Conservation (phyloP, 192 early-diverging fungal genomes). For the Coemansia sp. region DNA sequence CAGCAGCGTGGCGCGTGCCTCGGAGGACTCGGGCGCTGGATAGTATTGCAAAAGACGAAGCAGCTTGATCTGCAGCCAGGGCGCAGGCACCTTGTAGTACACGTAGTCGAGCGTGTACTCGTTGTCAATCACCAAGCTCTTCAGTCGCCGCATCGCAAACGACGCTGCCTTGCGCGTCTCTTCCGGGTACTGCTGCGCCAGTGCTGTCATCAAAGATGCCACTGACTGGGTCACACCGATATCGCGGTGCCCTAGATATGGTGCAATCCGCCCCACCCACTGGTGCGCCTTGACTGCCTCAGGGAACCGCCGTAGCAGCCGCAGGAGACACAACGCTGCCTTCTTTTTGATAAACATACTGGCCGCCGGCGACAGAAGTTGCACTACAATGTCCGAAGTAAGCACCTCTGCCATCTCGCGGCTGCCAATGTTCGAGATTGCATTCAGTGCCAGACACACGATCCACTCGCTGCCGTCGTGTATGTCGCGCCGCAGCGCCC, state of each 20-base stretch:
- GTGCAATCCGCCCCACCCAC: slow-evolving; percentile 82
- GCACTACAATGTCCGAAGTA: slow-evolving; percentile 75
- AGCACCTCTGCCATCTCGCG: slow-evolving; percentile 88
- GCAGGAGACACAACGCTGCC: slow-evolving; percentile 88
- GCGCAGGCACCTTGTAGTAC: slow-evolving; percentile 97
- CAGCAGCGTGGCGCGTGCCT: slow-evolving; percentile 62
- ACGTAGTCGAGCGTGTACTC: slow-evolving; percentile 83
- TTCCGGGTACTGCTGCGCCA: slow-evolving; percentile 91
- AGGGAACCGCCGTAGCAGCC: slow-evolving; percentile 84
- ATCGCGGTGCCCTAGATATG: slow-evolving; percentile 85
- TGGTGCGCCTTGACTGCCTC: slow-evolving; percentile 82
- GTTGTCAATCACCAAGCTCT: slow-evolving; percentile 82
- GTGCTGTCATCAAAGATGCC: slow-evolving; percentile 81
- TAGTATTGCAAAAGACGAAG: slow-evolving; percentile 94
- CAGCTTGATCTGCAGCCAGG: slow-evolving; percentile 98
- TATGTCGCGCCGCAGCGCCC: slow-evolving; percentile 87
- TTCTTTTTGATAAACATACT: slow-evolving; percentile 95
- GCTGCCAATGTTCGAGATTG: slow-evolving; percentile 95
- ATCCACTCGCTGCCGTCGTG: slow-evolving; percentile 80
- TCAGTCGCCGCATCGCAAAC: slow-evolving; percentile 76
- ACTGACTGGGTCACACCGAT: slow-evolving; percentile 83
- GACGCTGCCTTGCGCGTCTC: slow-evolving; percentile 67
- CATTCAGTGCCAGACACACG: slow-evolving; percentile 89
- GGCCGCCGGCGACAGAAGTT: slow-evolving; percentile 80
- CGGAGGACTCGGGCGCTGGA: slow-evolving; percentile 72